Conservation (phyloP, 768 basidiomycete species). For the Amanita pallidorosea region DNA sequence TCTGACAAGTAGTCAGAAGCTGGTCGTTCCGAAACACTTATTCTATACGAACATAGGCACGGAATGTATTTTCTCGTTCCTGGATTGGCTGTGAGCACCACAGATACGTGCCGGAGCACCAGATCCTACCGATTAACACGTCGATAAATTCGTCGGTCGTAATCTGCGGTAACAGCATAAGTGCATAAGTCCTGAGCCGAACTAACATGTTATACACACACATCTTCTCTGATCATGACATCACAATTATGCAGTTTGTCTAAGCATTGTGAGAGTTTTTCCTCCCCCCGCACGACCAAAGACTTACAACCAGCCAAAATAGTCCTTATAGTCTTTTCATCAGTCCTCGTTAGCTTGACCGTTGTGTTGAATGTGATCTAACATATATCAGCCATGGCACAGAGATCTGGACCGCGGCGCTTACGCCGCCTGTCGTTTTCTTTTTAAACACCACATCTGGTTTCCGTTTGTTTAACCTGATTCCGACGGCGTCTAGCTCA, state of each 20-base stretch:
- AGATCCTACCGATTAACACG: conserved; percentile 72
- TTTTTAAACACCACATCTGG: conserved; percentile 96
- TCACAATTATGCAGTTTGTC: conserved; percentile 92
- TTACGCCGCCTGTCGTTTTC: conserved; percentile 84
- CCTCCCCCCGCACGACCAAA: background rate
- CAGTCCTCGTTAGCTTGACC: conserved; percentile 88
- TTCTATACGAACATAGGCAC: conserved; percentile 62
- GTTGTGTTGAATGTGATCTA: conserved; percentile 90
- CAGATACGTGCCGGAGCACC: background rate
- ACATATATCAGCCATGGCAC: conserved; percentile 3
- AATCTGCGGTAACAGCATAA: conserved; percentile 40
- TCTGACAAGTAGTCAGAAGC: conserved; percentile 27
- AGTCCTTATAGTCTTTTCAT: conserved; percentile 89
- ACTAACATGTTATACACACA: conserved; percentile 22
- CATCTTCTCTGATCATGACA: conserved; percentile 98
- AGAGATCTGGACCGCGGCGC: conserved; percentile 13
- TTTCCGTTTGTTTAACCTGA: conserved; percentile 79
- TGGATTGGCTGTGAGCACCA: conserved; percentile 14
- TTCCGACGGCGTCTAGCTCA: conserved; percentile 94
- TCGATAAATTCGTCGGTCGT: conserved; percentile 97
- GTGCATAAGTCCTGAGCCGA: conserved; percentile 3
- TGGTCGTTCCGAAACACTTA: background rate
- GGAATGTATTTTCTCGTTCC: conserved; percentile 93
- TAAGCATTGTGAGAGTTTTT: conserved; percentile 14
- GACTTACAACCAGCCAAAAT: conserved; percentile 79